phyloP scores from a whole-genome alignment of 768 basidiomycete species.

The Macrolepiota albuminosa region DNA sequence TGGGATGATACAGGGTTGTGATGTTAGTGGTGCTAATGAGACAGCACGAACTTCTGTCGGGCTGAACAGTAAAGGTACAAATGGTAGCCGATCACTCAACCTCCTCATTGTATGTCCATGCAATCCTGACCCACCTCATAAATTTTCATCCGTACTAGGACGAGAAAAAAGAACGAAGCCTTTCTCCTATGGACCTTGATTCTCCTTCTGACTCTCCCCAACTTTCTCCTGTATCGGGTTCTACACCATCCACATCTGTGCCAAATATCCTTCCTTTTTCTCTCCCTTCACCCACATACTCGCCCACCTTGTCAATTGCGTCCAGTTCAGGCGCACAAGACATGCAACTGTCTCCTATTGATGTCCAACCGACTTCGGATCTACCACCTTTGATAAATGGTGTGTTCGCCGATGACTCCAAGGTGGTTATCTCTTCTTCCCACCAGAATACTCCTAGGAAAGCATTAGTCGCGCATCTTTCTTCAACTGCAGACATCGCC shows the following conservation, averaged over 20 bases:
- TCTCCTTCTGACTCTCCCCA: slow-evolving; percentile 36
- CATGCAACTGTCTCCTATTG: slow-evolving; percentile 22
- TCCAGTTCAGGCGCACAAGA: slow-evolving; percentile 21
- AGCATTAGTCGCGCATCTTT: not conserved
- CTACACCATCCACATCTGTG: not conserved
- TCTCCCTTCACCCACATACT: slow-evolving; percentile 14
- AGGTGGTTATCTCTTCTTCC: not conserved
- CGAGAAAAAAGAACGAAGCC: slow-evolving; percentile 33
- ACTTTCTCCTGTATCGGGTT: slow-evolving; percentile 7
- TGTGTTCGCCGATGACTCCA: not conserved
- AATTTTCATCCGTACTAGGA: slow-evolving; percentile 11
- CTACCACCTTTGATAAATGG: not conserved
- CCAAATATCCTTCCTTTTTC: not conserved
- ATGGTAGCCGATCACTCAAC: not conserved
- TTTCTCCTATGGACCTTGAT: slow-evolving; percentile 61
- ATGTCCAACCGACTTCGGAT: not conserved
- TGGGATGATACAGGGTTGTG: slow-evolving; percentile 10
- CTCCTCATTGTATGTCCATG: slow-evolving; percentile 13
- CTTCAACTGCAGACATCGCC: slow-evolving; percentile 3
- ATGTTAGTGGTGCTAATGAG: slow-evolving; percentile 14
- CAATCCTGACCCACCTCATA: not conserved
- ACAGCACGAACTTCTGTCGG: slow-evolving; percentile 13
- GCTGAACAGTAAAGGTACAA: not conserved
- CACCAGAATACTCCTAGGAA: not conserved
- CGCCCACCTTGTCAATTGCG: slow-evolving; percentile 19